Percentiles rank a stretch among this genome's conserved stretches.
phyloP scores from a whole-genome alignment of 1,284 basidiomycete genomes.

The Fomitopsis pinicola region DNA sequence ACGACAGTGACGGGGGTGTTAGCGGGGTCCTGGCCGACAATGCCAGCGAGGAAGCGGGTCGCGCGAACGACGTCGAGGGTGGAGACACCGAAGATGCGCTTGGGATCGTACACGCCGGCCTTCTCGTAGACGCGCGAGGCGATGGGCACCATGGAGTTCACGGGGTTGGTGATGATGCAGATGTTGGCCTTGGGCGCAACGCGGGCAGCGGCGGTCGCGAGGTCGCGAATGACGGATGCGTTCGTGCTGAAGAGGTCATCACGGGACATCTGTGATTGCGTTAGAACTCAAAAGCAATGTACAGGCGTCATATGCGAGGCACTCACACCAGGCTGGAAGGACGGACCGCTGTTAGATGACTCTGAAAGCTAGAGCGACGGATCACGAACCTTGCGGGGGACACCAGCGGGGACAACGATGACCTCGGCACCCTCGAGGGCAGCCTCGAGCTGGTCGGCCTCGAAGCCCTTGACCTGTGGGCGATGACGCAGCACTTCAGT shows the following conservation, averaged over 20 bases:
- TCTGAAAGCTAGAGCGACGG: not conserved
- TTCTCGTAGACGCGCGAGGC: constrained; percentile 92
- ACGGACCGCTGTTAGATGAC: constrained; percentile 20
- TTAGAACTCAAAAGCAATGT: constrained; percentile 1
- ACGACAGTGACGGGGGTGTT: constrained; percentile 83
- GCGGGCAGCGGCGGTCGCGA: constrained; percentile 85
- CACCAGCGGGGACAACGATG: constrained; percentile 97
- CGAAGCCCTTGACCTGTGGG: constrained; percentile 71
- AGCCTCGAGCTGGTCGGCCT: constrained; percentile 80
- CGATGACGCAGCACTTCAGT: constrained; percentile 2
- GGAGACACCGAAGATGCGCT: constrained; percentile 82
- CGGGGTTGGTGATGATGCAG: constrained; percentile 95
- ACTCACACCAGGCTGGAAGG: constrained; percentile 68
- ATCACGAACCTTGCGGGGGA: constrained; percentile 81
- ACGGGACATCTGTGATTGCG: constrained; percentile 77
- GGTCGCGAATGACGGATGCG: constrained; percentile 94
- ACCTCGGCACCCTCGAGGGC: constrained; percentile 86
- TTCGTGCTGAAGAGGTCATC: constrained; percentile 99
- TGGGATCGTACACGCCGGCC: constrained; percentile 91
- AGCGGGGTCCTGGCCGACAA: constrained; percentile 64
- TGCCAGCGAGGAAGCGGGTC: constrained; percentile 82
- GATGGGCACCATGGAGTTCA: constrained; percentile 96
- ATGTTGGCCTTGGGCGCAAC: constrained; percentile 89
- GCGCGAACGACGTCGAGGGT: constrained; percentile 97
- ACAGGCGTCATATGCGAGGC: constrained; percentile 1